Evolutionary conservation across 805 yeast genomes (phyloP).

Genomic region (Dipodascus geniculatus): DNA sequence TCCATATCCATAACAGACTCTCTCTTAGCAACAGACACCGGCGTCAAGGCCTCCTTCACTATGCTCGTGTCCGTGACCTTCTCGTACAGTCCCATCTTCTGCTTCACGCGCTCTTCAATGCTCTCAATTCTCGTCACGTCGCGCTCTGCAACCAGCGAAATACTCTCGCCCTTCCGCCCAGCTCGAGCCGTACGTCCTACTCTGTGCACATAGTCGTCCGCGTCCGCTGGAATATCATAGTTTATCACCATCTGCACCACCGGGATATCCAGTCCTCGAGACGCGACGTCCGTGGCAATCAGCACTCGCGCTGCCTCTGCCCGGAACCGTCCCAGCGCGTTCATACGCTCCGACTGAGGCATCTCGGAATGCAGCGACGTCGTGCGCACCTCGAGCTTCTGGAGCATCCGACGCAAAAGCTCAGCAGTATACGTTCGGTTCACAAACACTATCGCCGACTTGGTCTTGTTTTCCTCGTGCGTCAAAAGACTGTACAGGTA

Average conservation of each 20-base stretch:
- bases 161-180: conserved; percentile 75
- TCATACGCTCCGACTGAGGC: conserved; percentile 87
- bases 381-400: conserved; percentile 63
- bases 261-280: conserved; percentile 96
- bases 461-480: conserved; percentile 46
- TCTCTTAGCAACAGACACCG: conserved; percentile 71
- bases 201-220: conserved; percentile 92
- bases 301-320: conserved; percentile 90
- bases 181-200: conserved; percentile 99
- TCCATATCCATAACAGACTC: conserved; percentile 94
- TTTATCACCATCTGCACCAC: conserved; percentile 81
- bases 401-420: conserved; percentile 62
- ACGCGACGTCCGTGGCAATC: conserved; percentile 94
- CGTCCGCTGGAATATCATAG: conserved; percentile 89
- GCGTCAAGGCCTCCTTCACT: conserved; percentile 57
- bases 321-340: conserved; percentile 82
- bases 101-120: conserved; percentile 74
- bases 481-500: conserved; percentile 60
- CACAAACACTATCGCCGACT: conserved; percentile 78
- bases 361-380: conserved; percentile 89
- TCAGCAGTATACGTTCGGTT: conserved; percentile 89
- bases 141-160: conserved; percentile 73
- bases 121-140: conserved; percentile 74
- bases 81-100: conserved; percentile 67
- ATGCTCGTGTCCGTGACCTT: conserved; percentile 65